phyloP scores from a whole-genome alignment of 1,284 basidiomycete species.

The Papiliotrema nemorosa region DNA sequence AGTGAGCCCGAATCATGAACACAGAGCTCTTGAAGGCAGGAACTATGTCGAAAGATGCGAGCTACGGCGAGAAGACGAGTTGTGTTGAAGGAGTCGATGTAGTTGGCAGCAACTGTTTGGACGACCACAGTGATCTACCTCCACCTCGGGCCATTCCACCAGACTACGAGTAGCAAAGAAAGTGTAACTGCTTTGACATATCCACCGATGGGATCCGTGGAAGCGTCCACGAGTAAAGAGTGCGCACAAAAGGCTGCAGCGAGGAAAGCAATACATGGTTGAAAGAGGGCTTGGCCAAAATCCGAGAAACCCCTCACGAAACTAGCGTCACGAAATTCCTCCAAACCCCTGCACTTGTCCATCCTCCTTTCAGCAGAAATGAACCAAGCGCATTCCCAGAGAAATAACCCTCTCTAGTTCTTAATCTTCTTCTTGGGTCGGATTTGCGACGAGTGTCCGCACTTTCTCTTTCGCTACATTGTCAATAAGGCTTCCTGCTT shows the following conservation, averaged over 20 bases:
- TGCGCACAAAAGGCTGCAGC: neutral
- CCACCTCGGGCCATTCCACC: no score
- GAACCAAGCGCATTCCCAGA: no score
- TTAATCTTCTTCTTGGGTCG: constrained; percentile 88
- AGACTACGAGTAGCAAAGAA: no score
- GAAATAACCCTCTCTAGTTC: constrained; percentile 53
- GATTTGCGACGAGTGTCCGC: constrained; percentile 92
- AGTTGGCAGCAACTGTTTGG: neutral
- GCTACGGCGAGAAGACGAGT: neutral
- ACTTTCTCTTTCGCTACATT: constrained; percentile 53
- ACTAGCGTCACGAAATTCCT: no score
- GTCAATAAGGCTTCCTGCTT: constrained; percentile 1
- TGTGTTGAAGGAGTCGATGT: neutral
- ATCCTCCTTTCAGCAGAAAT: no score
- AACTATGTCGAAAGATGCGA: neutral
- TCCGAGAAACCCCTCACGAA: no score
- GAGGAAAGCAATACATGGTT: constrained; percentile 10
- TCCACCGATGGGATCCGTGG: no score
- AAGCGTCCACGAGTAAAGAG: no score
- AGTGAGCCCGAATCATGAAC: neutral
- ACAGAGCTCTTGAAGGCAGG: neutral
- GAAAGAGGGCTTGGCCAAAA: no score
- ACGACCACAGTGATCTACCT: neutral
- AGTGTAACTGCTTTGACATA: no score
- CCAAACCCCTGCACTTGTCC: no score